A percentile compares a stretch with the other conserved stretches of the same genome.
phyloP scores from a whole-genome alignment of 495 filamentous ascomycete genomes.

The Aspergillus ellipticus region DNA sequence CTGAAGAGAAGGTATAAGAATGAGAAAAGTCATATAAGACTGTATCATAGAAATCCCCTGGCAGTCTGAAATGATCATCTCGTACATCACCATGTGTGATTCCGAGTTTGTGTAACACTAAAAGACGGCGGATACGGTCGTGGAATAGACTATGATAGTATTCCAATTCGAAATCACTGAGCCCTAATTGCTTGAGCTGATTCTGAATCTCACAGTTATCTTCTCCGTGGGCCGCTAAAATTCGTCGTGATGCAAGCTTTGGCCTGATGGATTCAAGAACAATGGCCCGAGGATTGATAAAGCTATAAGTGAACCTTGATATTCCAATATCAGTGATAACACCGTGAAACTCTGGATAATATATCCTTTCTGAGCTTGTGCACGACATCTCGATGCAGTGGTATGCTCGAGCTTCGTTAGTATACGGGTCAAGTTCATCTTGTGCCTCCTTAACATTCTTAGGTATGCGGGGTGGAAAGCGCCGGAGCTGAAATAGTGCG shows the following conservation, averaged over 20 bases:
- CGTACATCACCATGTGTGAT: slow-evolving; percentile 10
- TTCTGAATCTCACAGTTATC: background rate
- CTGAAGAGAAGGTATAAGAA: slow-evolving; percentile 4
- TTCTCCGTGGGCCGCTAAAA: background rate
- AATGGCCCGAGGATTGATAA: background rate
- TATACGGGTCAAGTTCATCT: background rate
- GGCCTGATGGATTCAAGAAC: background rate
- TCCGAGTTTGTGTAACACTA: background rate
- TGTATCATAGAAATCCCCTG: slow-evolving; percentile 6
- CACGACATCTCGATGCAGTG: background rate
- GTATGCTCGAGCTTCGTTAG: background rate
- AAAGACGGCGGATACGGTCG: slow-evolving; percentile 2
- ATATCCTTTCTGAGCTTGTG: background rate
- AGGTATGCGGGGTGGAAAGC: too few species aligned
- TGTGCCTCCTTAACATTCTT: background rate
- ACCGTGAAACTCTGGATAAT: background rate
- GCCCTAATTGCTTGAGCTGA: background rate
- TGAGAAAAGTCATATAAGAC: background rate
- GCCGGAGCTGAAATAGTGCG: too few species aligned
- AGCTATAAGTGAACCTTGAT: background rate
- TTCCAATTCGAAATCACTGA: slow-evolving; percentile 4
- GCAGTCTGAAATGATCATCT: slow-evolving; percentile 10
- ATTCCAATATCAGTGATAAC: background rate
- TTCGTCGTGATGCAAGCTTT: slow-evolving; percentile 2
- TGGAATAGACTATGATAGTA: slow-evolving; percentile 1